Evolutionary conservation across 805 yeast species (phyloP).

Genomic region (Yamadazyma philogaea): DNA sequence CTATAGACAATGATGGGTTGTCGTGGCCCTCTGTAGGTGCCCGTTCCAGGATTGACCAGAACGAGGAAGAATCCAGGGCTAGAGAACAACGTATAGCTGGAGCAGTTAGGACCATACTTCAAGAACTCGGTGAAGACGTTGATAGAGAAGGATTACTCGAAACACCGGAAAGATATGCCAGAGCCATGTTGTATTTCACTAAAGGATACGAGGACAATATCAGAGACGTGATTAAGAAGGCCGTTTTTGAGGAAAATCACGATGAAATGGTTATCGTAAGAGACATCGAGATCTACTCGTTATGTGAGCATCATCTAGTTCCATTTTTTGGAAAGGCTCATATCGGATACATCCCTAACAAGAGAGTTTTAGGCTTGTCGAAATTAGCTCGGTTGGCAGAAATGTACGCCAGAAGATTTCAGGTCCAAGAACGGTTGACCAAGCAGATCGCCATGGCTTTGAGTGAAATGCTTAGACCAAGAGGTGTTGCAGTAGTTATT

Average conservation of each 20-base stretch:
- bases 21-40: constrained; percentile 95
- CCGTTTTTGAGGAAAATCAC: constrained; percentile 96
- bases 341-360: constrained; percentile 96
- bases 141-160: constrained; percentile 84
- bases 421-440: constrained; percentile 96
- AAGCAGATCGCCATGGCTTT: constrained; percentile 97
- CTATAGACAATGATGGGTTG: constrained; percentile 84
- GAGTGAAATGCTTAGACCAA: constrained; percentile 84
- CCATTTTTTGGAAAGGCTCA: constrained; percentile 97
- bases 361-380: constrained; percentile 85
- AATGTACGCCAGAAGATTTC: constrained; percentile 92
- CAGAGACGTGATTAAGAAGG: constrained; percentile 86
- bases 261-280: constrained; percentile 98
- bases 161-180: constrained; percentile 94
- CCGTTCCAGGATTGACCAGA: constrained; percentile 65
- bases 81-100: constrained; percentile 76
- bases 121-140: constrained; percentile 89
- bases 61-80: constrained; percentile 58
- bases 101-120: constrained; percentile 74
- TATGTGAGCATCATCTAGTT: constrained; percentile 97
- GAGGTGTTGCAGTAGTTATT: constrained; percentile 97
- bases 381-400: constrained; percentile 95
- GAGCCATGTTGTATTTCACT: constrained; percentile 94
- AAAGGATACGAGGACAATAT: constrained; percentile 96
- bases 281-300: constrained; percentile 86